Base-by-base conservation (phyloP, 768 basidiomycete species). In the Boletus subparvulus region DNA sequence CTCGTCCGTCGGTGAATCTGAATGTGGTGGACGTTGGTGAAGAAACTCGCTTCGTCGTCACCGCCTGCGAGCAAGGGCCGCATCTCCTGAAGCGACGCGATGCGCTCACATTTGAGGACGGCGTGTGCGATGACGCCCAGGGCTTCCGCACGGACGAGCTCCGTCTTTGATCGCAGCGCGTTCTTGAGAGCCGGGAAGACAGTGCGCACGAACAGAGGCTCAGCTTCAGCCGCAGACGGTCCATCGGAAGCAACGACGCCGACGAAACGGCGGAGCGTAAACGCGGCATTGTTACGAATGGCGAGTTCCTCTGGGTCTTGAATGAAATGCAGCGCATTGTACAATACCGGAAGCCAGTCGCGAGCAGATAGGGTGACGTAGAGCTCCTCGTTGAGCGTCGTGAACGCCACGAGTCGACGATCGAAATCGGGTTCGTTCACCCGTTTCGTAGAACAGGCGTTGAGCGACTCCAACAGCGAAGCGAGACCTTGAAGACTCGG, bases 21-120 rank as follows among this genome's bases (percentile, higher is more conserved):
- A 43, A 98, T 83, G 68, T 99, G 97, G 51, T 89, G 83, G 48
- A 98, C 85, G 72, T 99, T 99, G 77, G 87, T 88, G 82, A 99
- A 98, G 76, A 98, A 95, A 68, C 90, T 94, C 35, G 93, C 94
- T 71, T 99, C 96, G 47, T 90, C 87, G 67, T 98, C 94, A 1
- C 92, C 95, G 16, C 80, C 84, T 8, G 90, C 92, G 35, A 98
- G 80, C 8, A 98, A 74, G 12, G 85, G 79, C 24, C 76, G 83
- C 85, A 98, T 86, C 67, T 98, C 94, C 48, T 84, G 84, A 28
- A 98, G 72, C 3, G 81, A 70, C 0, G 74, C 66, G 32, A 94
- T 75, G 19, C 77, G 72, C 6, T 79, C 75, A 61, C 89, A 90
- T 58, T 80, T 83, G 37, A 78, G 74, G 8, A 96, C 85, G 1